Evolutionary conservation across 2,329 filamentous ascomycete genomes (phyloP), one percentile per base, ranked within the genome.

Genomic region (Capronia americana): DNA sequence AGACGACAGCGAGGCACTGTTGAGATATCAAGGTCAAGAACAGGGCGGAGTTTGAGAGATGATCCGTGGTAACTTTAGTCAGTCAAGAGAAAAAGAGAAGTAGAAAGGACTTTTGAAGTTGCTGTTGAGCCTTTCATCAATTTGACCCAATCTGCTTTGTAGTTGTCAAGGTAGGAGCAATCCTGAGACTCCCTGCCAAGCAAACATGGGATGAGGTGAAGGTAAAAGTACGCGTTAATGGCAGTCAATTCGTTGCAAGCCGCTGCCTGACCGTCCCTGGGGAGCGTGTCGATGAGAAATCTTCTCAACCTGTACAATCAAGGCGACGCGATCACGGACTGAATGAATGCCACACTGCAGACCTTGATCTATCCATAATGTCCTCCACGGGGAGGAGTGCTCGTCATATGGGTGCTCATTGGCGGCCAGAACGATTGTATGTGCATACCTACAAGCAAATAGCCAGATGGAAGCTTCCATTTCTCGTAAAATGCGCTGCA

Each of bases 11-110:
- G 2, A 32, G 28, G 12, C 24, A 32, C n/a, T 20, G 41, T 14
- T 50, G 24, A 44, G 38, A 48, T 34, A 20, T 46, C 30, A 8
- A 59, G 28, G 26, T 28, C 24, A 59, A 59, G 46, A 46, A 32
- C n/a, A 50, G 24, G 14, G 12, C 11, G 17, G n/a, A 38, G 11
- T 38, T 41, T 23, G 23, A 54, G 32, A 23, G 54, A 4, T 26
- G 28, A 30, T 50, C 46, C 17, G 51, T 24, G 48, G 6, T 24
- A 44, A 54, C 4, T 28, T 24, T 17, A 30, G 38, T 44, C 17
- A 44, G 20, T 17, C 7, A 7, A n/a, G 17, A 7, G 7, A 12
- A 7, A 44, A 6, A 44, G 32, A 41, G 28, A 53, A 23, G 17
- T 1, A 12, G 28, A 50, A 17, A 14, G 41, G 38, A n/a, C n/a